Evolutionary conservation across 2,329 filamentous ascomycete species (phyloP).

Genomic region (Aureobasidium leucospermi): DNA sequence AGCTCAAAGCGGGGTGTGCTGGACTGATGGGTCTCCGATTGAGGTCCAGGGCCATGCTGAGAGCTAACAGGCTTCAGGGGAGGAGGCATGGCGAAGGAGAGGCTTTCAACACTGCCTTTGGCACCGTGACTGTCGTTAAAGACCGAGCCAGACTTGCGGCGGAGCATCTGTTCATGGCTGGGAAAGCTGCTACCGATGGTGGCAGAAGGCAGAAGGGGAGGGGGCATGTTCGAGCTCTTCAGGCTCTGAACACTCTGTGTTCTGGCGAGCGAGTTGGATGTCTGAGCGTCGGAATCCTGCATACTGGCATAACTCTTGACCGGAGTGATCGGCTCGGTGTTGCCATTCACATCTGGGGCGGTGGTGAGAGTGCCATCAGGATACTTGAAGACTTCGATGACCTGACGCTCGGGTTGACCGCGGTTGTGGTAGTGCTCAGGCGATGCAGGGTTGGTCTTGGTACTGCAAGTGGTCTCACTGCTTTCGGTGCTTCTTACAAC

Average conservation of each 20-base stretch:
- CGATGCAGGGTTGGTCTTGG: not conserved
- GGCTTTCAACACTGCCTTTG: not conserved
- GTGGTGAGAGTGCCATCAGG: constrained; percentile 1
- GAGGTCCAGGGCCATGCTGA: not conserved
- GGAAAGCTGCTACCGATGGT: not conserved
- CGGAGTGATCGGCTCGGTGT: not conserved
- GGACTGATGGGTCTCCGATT: not conserved
- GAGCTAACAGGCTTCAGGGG: not conserved
- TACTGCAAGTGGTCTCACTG: not conserved
- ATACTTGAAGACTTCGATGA: not conserved
- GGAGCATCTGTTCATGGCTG: not conserved
- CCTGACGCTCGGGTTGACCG: not conserved
- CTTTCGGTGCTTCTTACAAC: not conserved
- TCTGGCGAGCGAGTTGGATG: not conserved
- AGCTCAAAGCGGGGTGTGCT: not conserved
- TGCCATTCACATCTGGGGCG: not conserved
- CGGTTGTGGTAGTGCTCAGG: not conserved
- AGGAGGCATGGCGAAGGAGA: not conserved
- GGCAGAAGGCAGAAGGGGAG: not conserved
- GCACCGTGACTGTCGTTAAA: not conserved
- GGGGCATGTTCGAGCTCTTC: not conserved
- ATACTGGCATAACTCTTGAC: not conserved
- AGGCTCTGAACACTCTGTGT: not conserved
- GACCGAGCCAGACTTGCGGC: not conserved
- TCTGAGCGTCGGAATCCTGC: not conserved